phyloP scores from a whole-genome alignment of 768 basidiomycete genomes.

The Tylopilus felleus region DNA sequence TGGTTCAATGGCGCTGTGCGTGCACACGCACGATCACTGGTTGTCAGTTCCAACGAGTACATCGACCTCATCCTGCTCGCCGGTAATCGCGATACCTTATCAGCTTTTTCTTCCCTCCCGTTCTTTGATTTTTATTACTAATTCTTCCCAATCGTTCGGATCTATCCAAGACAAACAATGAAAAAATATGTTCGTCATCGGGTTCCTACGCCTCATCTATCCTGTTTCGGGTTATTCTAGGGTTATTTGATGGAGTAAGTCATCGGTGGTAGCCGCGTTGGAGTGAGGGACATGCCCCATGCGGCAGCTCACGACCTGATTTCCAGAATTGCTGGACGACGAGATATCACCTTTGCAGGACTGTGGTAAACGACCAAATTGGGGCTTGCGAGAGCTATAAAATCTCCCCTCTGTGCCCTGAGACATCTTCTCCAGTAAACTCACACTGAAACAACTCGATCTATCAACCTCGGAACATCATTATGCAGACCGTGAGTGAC shows the following conservation, averaged over 20 bases:
- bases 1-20: not conserved
- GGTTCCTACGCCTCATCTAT: not conserved
- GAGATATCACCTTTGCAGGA: not conserved
- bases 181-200: not conserved
- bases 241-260: not conserved
- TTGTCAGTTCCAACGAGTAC: too few relatives aligned
- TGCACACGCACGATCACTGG: too few relatives aligned
- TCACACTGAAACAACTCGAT: not conserved
- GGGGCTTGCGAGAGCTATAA: constrained; percentile 3
- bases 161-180: not conserved
- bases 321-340: not conserved
- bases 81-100: too few relatives aligned
- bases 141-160: too few relatives aligned
- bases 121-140: too few relatives aligned
- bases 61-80: too few relatives aligned
- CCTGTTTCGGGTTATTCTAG: not conserved
- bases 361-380: constrained; percentile 4
- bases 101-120: too few relatives aligned
- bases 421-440: not conserved
- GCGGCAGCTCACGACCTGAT: not conserved
- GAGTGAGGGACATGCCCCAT: not conserved
- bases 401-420: not conserved
- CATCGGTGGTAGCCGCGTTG: not conserved
- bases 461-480: not conserved
- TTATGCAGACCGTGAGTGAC: constrained; percentile 22